Conservation (phyloP, 2,329 filamentous ascomycete species). For the Penicillium brasilianum region DNA sequence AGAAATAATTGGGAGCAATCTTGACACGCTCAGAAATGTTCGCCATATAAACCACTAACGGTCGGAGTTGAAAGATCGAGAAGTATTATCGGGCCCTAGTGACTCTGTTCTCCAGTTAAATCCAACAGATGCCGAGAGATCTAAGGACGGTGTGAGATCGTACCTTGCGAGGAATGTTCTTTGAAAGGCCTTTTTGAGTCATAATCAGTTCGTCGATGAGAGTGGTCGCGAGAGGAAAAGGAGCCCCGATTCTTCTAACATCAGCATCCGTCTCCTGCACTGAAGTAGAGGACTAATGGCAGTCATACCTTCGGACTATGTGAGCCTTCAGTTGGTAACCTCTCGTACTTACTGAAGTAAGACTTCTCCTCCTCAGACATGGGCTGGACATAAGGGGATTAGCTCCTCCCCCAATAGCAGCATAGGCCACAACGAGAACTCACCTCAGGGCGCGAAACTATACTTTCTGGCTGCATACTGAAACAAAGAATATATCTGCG, state of each 20-base stretch:
- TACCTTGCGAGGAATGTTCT: neutral
- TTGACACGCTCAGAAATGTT: neutral
- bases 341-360: slow-evolving; percentile 7
- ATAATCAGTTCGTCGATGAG: neutral
- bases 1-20: neutral
- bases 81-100: neutral
- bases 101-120: neutral
- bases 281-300: neutral
- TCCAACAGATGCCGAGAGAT: neutral
- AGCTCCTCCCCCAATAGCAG: neutral
- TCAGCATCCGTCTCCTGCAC: neutral
- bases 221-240: neutral
- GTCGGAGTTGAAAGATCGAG: neutral
- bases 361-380: neutral
- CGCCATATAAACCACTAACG: neutral
- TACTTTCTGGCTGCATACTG: neutral
- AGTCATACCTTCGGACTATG: neutral
- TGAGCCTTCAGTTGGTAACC: slow-evolving; percentile 4
- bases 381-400: neutral
- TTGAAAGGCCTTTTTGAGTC: neutral
- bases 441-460: neutral
- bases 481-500: no score
- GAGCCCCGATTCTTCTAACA: neutral
- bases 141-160: no score
- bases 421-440: neutral